Conservation (phyloP, 345 rosid species). For the Syzygium oleosum region DNA sequence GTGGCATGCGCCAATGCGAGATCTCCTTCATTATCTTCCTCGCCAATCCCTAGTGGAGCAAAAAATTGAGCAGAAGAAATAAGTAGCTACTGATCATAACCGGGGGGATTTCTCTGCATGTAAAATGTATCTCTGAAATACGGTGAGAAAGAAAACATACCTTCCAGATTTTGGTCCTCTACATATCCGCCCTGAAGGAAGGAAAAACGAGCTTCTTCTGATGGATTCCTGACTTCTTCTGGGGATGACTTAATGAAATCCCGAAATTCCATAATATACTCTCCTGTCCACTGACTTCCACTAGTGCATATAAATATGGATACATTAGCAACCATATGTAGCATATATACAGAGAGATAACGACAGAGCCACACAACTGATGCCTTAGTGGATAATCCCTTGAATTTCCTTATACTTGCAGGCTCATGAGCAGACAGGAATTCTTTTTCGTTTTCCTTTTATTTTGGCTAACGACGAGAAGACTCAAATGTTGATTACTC, state of each 20-base stretch:
- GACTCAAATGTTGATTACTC: not conserved
- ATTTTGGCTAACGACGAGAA: not conserved
- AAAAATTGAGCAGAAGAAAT: not conserved
- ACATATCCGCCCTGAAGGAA: constrained; percentile 76
- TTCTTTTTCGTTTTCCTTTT: not conserved
- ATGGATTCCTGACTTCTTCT: constrained; percentile 22
- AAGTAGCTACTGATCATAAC: not conserved
- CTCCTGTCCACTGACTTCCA: constrained; percentile 91
- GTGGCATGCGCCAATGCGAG: constrained; percentile 56
- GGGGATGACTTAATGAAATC: constrained; percentile 49
- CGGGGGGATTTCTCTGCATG: not conserved
- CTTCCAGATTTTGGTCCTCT: constrained; percentile 45
- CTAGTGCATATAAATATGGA: constrained; percentile 12
- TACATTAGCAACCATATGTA: not conserved
- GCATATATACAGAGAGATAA: not conserved
- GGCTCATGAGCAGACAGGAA: not conserved
- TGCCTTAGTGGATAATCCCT: not conserved
- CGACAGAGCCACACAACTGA: not conserved
- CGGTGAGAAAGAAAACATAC: constrained; percentile 5
- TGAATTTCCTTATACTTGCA: not conserved
- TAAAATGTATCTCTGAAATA: not conserved
- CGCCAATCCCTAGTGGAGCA: constrained; percentile 17
- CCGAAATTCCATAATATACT: constrained; percentile 64
- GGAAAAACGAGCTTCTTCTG: constrained; percentile 86
- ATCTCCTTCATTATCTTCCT: constrained; percentile 28